These are phyloP conservation scores for Phytophthora citricola DNA, from an alignment of 352 stramenopile genomes.

Conservation along the genomic window DNA sequence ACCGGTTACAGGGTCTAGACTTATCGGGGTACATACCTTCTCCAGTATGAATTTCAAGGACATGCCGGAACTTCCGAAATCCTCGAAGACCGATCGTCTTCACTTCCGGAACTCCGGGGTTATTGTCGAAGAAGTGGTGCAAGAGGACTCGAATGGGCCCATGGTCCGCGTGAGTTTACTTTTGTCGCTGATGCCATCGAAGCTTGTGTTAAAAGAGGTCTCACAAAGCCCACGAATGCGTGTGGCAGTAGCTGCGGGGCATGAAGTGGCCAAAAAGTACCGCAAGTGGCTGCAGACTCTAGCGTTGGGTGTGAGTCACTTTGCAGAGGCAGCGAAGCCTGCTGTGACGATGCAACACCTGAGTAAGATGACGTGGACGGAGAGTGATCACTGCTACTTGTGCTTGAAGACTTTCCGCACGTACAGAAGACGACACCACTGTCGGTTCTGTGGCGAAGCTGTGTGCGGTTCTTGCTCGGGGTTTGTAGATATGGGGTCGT, in stretches of 20 bases:
- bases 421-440: slow-evolving; percentile 68
- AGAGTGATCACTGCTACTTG: slow-evolving; percentile 60
- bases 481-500: slow-evolving; percentile 50
- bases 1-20: slow-evolving; percentile 19
- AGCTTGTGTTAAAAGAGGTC: slow-evolving; percentile 49
- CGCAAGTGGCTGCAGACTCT: slow-evolving; percentile 67
- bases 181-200: slow-evolving; percentile 58
- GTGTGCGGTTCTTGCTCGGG: slow-evolving; percentile 72
- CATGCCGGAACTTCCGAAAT: slow-evolving; percentile 57
- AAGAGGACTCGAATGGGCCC: slow-evolving; percentile 34
- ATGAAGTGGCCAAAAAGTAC: slow-evolving; percentile 49
- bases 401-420: slow-evolving; percentile 72
- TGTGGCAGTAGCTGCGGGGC: slow-evolving; percentile 30
- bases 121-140: slow-evolving; percentile 50
- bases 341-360: slow-evolving; percentile 27
- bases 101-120: slow-evolving; percentile 71
- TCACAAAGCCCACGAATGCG: slow-evolving; percentile 43
- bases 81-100: slow-evolving; percentile 50
- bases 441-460: slow-evolving; percentile 70
- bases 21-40: slow-evolving; percentile 65
- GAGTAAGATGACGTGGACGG: slow-evolving; percentile 51
- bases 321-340: slow-evolving; percentile 43
- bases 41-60: slow-evolving; percentile 75
- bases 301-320: slow-evolving; percentile 43
- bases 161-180: slow-evolving; percentile 60